Evolutionary conservation across 2,329 filamentous ascomycete genomes (phyloP), one percentile per base, ranked within the genome.

Genomic region (Coniella lustricola): DNA sequence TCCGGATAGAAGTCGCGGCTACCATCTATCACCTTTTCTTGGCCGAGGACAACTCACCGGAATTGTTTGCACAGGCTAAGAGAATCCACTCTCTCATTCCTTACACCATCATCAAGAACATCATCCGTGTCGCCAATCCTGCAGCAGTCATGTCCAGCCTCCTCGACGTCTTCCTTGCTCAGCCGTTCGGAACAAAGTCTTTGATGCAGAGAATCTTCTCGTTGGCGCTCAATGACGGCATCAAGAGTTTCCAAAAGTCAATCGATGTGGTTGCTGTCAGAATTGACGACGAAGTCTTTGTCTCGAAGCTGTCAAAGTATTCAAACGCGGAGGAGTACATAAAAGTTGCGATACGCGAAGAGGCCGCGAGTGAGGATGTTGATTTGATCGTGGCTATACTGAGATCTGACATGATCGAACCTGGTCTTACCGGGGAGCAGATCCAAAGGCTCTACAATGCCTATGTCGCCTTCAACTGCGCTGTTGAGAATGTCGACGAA

Each of bases 21-120:
- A 96, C 93, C 18, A 82, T 97, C 51, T 98, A 98, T 63, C 93
- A 98, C 65, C 74, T 98, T 31, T 98, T 98, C 74, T 76, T 98
- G 38, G 93, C 93, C 5, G 93, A 98, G 65, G 93, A 98, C 68
- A 98, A 98, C 66, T 96, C 91, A 0, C 90, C 93, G 1, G 93
- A 98, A 62, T 69, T 98, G 25, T 97, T 97, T 64, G 89, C 90
- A 0, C 93, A 98, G 66, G 84, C 87, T 4, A 95, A 91, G 69
- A 82, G 87, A 52, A 96, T 97, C 45, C 93, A 98, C 64, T 95
- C 90, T 0, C 77, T 97, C 48, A 85, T 98, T 38, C 93, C 93
- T 0, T 98, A 98, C 63, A 85, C 84, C 1, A 74, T 96, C 42
- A 75, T 98, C 63, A 98, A 98, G 72, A 96, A 97, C 62, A 89